phyloP scores from a whole-genome alignment of 2,329 filamentous ascomycete species.

The Hymenoscyphus fructigenus region DNA sequence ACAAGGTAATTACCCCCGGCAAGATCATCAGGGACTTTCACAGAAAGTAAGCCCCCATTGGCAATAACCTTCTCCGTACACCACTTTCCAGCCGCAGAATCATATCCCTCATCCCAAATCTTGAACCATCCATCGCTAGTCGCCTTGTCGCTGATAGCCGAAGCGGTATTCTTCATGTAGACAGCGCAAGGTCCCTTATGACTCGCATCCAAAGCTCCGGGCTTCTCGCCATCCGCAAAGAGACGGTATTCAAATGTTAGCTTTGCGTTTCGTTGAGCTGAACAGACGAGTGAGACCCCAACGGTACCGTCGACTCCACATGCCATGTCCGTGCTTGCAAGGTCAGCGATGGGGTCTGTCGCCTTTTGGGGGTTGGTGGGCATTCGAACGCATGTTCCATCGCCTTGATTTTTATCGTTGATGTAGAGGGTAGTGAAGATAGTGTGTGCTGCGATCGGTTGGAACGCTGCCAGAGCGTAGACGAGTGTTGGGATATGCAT shows the following conservation, averaged over 20 bases:
- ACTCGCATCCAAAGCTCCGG: conserved; percentile 56
- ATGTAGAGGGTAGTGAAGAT: conserved; percentile 64
- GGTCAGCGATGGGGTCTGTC: conserved; percentile 56
- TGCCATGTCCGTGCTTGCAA: conserved; percentile 63
- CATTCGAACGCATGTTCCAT: conserved; percentile 71
- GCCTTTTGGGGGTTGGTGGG: conserved; percentile 50
- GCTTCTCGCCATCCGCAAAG: conserved; percentile 54
- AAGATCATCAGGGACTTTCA: conserved; percentile 60
- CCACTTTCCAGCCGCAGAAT: conserved; percentile 56
- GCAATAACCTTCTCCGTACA: conserved; percentile 68
- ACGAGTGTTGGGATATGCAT: conserved; percentile 13
- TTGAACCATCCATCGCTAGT: conserved; percentile 75
- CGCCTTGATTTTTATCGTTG: conserved; percentile 63
- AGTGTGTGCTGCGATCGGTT: conserved; percentile 53
- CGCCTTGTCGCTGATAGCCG: conserved; percentile 52
- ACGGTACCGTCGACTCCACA: conserved; percentile 60
- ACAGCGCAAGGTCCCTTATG: conserved; percentile 71
- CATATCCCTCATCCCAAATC: conserved; percentile 69
- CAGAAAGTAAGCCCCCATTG: conserved; percentile 62
- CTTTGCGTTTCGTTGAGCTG: conserved; percentile 29
- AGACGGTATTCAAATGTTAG: conserved; percentile 61
- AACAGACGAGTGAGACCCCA: conserved; percentile 49
- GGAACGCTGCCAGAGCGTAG: conserved; percentile 23
- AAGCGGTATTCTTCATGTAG: conserved; percentile 68
- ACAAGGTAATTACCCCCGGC: conserved; percentile 69